A percentile compares a stretch with the other conserved stretches of the same genome.
Evolutionary conservation across 495 filamentous ascomycete species (phyloP).

Genomic region (Collariella sp.): DNA sequence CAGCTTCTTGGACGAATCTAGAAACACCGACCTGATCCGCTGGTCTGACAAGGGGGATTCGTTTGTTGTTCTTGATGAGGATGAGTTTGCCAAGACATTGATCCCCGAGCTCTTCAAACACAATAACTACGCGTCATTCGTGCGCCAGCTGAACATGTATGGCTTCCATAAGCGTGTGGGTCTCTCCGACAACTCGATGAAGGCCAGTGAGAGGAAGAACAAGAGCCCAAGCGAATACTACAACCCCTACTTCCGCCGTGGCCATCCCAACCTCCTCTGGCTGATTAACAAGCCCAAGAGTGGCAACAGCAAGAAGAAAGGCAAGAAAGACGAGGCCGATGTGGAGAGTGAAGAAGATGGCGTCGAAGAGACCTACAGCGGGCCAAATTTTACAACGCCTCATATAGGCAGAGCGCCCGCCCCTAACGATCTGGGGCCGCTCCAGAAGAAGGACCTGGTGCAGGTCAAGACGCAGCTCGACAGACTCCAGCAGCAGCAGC

Average conservation of each 20-base stretch:
- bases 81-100: slow-evolving; percentile 95
- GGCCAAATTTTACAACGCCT: slow-evolving; percentile 5
- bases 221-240: slow-evolving; percentile 98
- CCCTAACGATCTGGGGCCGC: slow-evolving; percentile 36
- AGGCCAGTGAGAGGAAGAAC: slow-evolving; percentile 89
- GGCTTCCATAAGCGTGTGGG: slow-evolving; percentile 98
- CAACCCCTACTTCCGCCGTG: slow-evolving; percentile 91
- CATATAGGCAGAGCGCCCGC: slow-evolving; percentile 16
- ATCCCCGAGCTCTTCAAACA: slow-evolving; percentile 99
- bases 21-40: slow-evolving; percentile 89
- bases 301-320: slow-evolving; percentile 47
- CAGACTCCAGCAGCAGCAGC: slow-evolving; percentile 73
- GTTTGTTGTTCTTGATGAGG: slow-evolving; percentile 94
- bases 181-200: slow-evolving; percentile 93
- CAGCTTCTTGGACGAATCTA: slow-evolving; percentile 86
- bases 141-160: slow-evolving; percentile 98
- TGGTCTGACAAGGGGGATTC: slow-evolving; percentile 96
- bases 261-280: slow-evolving; percentile 90
- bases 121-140: slow-evolving; percentile 98
- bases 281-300: slow-evolving; percentile 95
- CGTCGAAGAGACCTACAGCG: slow-evolving; percentile 29
- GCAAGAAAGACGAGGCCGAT: slow-evolving; percentile 60
- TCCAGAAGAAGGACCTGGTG: slow-evolving; percentile 71
- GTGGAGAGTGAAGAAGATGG: slow-evolving; percentile 63
- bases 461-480: slow-evolving; percentile 71